These are phyloP conservation scores for Blastocystis sp. DNA, from an alignment of 352 stramenopile species.

Conservation along the genomic window DNA sequence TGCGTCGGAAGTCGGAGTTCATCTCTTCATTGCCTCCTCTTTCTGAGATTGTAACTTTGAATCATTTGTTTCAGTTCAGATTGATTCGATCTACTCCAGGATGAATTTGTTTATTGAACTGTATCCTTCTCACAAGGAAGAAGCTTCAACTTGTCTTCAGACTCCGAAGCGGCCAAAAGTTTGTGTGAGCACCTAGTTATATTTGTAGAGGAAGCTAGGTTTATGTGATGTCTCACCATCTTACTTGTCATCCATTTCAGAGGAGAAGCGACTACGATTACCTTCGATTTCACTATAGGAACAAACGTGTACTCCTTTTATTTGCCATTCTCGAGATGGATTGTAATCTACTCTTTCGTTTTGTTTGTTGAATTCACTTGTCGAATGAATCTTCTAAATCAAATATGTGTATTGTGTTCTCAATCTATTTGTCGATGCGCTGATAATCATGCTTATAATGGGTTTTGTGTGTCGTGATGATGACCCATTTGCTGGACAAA, in stretches of 20 bases:
- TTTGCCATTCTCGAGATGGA: too few relatives aligned
- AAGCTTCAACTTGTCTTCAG: neutral
- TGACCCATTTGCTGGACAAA: neutral
- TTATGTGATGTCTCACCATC: neutral
- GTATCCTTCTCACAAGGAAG: neutral
- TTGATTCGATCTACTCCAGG: neutral
- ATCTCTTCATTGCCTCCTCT: conserved; percentile 14
- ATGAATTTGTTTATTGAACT: neutral
- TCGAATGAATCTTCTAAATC: neutral
- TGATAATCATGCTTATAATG: neutral
- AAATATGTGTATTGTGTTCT: too few relatives aligned
- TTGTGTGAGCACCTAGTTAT: neutral
- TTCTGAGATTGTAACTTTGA: neutral
- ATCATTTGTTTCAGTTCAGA: neutral
- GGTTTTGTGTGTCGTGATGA: neutral
- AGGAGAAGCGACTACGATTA: too few relatives aligned
- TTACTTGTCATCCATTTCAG: neutral
- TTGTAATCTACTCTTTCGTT: neutral
- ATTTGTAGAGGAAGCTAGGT: neutral
- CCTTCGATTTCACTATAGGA: too few relatives aligned
- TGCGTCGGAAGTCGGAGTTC: neutral
- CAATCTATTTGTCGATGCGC: too few relatives aligned
- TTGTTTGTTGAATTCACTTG: neutral
- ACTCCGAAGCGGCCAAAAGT: neutral
- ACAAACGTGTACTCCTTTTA: too few relatives aligned